Evolutionary conservation across 768 basidiomycete genomes (phyloP).

Genomic region (Xerocomellus intermedius): DNA sequence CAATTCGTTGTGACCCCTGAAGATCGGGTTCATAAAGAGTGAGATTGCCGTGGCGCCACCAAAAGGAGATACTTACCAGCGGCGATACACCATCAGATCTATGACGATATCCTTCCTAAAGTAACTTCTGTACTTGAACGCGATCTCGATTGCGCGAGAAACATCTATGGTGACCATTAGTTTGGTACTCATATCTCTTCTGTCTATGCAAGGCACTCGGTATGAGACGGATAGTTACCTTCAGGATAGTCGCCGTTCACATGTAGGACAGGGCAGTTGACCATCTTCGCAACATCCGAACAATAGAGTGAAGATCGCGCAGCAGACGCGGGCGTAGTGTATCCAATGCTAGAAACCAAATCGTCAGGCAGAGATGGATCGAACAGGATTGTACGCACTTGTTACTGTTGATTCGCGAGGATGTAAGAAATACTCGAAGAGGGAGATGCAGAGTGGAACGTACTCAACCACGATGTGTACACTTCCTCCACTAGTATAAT

Average conservation of each 20-base stretch:
- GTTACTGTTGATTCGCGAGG: constrained; percentile 41
- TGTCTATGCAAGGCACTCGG: not conserved
- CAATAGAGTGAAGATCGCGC: constrained; percentile 87
- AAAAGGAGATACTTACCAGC: constrained; percentile 50
- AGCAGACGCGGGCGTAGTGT: constrained; percentile 83
- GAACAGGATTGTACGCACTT: constrained; percentile 40
- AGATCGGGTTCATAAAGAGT: not conserved
- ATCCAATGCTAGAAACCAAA: constrained; percentile 67
- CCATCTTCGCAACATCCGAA: constrained; percentile 87
- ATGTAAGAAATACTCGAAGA: not conserved
- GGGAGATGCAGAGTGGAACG: constrained; percentile 26
- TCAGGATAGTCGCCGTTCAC: constrained; percentile 92
- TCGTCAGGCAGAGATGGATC: not conserved
- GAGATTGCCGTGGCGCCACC: not conserved
- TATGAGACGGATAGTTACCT: constrained; percentile 37
- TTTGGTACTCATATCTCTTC: not conserved
- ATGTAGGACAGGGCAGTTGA: constrained; percentile 84
- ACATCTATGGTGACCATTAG: constrained; percentile 55
- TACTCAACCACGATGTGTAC: constrained; percentile 91
- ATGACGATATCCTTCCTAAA: constrained; percentile 92
- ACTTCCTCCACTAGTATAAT: constrained; percentile 88
- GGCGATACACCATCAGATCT: constrained; percentile 84
- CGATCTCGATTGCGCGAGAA: constrained; percentile 79
- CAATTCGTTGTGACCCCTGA: constrained; percentile 84
- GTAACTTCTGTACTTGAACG: constrained; percentile 81